Base-by-base conservation (phyloP, 1,284 basidiomycete species). In the Caloboletus inedulis region DNA sequence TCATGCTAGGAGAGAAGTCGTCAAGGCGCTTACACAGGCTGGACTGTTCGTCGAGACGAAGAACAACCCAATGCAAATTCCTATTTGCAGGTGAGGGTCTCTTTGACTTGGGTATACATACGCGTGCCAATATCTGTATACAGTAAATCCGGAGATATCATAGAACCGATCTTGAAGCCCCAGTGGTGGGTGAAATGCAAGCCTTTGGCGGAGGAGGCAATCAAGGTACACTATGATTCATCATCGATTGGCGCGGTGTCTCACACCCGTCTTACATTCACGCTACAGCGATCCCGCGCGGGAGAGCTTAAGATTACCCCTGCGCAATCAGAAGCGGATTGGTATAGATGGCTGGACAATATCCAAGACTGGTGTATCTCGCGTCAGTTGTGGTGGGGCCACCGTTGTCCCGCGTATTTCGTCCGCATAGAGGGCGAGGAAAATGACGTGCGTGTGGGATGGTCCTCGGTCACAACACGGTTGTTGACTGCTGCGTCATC, bases 301-400 rank as follows among this genome's bases (percentile, higher is more conserved):
- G 94, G 94, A 25, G 94, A 97, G 65, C 77, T 97, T 47, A 63
- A 77, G 51, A 94, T 99, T 61, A 75, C 79, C 19, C 97, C 97
- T 3, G 90, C 90, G 64, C 77, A 82, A 43, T 95, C 90, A 10
- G 94, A 97, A 67, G 84, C 83, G 48, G 96, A 99, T 53, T 99
- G 96, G 94, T 95, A 90, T 70, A 81, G 93, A 54, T 99, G 97
- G 97, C 78, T 99, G 56, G 94, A 96, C 61, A 85, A 84, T 62
- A 94, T 98, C 62, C 94, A 98, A 72, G 97, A 99, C 69, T 99
- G 97, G 97, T 99, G 97, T 75, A 91, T 99, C 63, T 98, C 95
- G 8, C 90, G 97, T 54, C 97, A 99, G 69, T 80, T 99, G 13
- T 99, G 97, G 97, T 99, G 96, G 96, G 96, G 97, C 19, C 97